These are phyloP conservation scores for Trichoderma atrobrunneum DNA, from an alignment of 2,329 filamentous ascomycete genomes.

Conservation along the genomic window DNA sequence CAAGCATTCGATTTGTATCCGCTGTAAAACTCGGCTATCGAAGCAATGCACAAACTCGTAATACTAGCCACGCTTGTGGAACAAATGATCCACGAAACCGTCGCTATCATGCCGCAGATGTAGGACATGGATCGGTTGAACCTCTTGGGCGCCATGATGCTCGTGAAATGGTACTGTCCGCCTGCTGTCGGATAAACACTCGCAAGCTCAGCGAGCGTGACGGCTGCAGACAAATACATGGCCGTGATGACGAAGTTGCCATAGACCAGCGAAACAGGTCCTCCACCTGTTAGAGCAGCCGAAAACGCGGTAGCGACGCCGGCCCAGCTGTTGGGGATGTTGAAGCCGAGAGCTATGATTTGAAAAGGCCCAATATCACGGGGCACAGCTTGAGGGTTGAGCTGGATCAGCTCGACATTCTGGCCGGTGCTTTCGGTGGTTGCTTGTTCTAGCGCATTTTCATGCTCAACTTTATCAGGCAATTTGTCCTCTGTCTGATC, in stretches of 20 bases:
- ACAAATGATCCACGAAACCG: background rate
- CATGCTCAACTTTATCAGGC: background rate
- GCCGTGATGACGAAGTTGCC: slow-evolving; percentile 22
- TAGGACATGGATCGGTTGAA: slow-evolving; percentile 22
- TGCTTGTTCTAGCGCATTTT: background rate
- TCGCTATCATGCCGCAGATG: background rate
- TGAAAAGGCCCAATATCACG: slow-evolving; percentile 11
- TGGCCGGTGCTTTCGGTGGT: slow-evolving; percentile 21
- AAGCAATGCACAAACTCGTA: background rate
- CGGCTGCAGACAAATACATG: slow-evolving; percentile 23
- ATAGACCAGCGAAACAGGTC: slow-evolving; percentile 26
- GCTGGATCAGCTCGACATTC: background rate
- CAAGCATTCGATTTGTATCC: background rate
- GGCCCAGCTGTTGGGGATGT: slow-evolving; percentile 29
- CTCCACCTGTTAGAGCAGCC: slow-evolving; percentile 21
- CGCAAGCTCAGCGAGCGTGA: slow-evolving; percentile 37
- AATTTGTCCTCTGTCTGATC: background rate
- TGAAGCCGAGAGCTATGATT: slow-evolving; percentile 20
- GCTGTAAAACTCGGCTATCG: background rate
- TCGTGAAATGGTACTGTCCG: slow-evolving; percentile 39
- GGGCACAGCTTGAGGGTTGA: background rate
- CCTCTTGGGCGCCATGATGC: slow-evolving; percentile 28
- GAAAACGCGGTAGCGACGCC: slow-evolving; percentile 25
- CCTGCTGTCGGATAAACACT: slow-evolving; percentile 38
- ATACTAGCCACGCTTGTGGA: slow-evolving; percentile 4